These are phyloP conservation scores for Xanthoparmelia taractica DNA, from an alignment of 495 filamentous ascomycete genomes.

Conservation along the genomic window DNA sequence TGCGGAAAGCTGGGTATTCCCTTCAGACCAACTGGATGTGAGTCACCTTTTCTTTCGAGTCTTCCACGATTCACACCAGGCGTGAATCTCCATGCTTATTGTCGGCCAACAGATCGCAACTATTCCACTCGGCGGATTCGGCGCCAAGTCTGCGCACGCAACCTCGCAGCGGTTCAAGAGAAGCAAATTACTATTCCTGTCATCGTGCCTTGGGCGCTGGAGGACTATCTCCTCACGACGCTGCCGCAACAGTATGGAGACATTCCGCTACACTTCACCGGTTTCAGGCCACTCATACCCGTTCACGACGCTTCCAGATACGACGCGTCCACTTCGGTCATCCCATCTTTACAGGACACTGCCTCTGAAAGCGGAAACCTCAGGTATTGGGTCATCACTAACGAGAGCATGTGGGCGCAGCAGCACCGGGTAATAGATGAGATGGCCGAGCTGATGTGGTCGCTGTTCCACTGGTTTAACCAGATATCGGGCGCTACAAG, in stretches of 20 bases:
- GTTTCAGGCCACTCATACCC: slow-evolving; percentile 21
- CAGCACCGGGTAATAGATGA: slow-evolving; percentile 28
- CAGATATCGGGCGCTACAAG: neutral
- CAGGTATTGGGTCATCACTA: slow-evolving; percentile 33
- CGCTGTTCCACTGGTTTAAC: slow-evolving; percentile 26
- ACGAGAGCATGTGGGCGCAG: slow-evolving; percentile 34
- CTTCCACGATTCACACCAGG: neutral
- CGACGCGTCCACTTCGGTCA: neutral
- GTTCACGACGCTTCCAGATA: slow-evolving; percentile 22
- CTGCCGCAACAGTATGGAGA: slow-evolving; percentile 5
- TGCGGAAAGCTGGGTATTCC: slow-evolving; percentile 20
- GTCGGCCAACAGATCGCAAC: neutral
- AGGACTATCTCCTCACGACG: slow-evolving; percentile 19
- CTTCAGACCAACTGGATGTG: neutral
- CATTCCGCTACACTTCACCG: slow-evolving; percentile 13
- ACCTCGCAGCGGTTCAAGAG: slow-evolving; percentile 21
- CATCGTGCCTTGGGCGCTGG: slow-evolving; percentile 25
- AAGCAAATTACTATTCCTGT: slow-evolving; percentile 32
- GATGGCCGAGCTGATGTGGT: slow-evolving; percentile 32
- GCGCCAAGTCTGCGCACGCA: slow-evolving; percentile 20
- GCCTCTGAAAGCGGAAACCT: slow-evolving; percentile 25
- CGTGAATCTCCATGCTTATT: neutral
- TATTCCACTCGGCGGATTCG: slow-evolving; percentile 29
- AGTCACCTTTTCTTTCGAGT: neutral
- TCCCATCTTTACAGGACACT: slow-evolving; percentile 22